Evolutionary conservation across 1,284 basidiomycete genomes (phyloP).

Genomic region (Prillingera fragicola): DNA sequence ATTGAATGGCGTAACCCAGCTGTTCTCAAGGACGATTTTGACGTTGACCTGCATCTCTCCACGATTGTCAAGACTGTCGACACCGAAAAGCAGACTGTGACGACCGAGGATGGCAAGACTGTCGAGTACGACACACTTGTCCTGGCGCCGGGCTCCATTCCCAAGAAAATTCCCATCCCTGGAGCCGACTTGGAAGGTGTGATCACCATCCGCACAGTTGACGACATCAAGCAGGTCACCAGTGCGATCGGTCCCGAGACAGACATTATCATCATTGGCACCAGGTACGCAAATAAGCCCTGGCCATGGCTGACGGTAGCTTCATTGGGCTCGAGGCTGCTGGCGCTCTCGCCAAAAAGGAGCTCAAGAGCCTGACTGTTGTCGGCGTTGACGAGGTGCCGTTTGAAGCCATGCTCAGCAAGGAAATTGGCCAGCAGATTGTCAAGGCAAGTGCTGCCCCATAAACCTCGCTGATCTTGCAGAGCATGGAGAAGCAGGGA

Average conservation of each 20-base stretch:
- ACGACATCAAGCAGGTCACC: constrained; percentile 71
- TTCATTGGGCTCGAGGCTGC: constrained; percentile 95
- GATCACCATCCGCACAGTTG: constrained; percentile 65
- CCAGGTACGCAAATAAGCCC: too few relatives aligned
- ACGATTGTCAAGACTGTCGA: constrained; percentile 66
- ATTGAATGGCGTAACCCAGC: constrained; percentile 67
- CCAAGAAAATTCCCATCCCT: constrained; percentile 64
- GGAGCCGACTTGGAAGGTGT: constrained; percentile 74
- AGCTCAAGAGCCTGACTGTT: constrained; percentile 61
- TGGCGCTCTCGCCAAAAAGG: constrained; percentile 65
- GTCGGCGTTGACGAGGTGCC: constrained; percentile 81
- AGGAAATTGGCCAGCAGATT: constrained; percentile 70
- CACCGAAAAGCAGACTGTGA: constrained; percentile 58
- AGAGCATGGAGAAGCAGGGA: constrained; percentile 73
- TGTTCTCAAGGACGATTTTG: constrained; percentile 74
- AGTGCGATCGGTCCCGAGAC: constrained; percentile 58
- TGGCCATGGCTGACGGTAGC: too few relatives aligned
- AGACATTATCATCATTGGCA: constrained; percentile 76
- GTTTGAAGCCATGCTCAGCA: constrained; percentile 74
- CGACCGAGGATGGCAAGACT: constrained; percentile 56
- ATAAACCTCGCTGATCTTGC: constrained; percentile 1
- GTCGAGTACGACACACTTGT: constrained; percentile 68
- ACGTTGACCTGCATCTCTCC: constrained; percentile 61
- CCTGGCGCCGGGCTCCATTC: constrained; percentile 63
- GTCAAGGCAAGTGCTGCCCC: constrained; percentile 57